phyloP scores from a whole-genome alignment of 805 yeast species.

The Pichia pseudocactophila region DNA sequence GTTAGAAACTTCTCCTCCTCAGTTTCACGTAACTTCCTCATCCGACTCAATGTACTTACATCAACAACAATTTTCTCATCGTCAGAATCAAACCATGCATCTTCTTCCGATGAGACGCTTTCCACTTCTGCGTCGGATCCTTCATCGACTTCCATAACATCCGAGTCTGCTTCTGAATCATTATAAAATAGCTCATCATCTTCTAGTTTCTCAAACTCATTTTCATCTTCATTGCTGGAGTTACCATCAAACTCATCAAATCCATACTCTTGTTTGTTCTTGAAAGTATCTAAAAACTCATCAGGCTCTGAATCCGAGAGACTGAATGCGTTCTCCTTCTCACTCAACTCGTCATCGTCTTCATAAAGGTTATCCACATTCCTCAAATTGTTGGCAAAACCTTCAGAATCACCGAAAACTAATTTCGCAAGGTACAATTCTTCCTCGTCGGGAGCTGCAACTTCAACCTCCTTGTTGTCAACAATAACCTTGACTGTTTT shows the following conservation, averaged over 20 bases:
- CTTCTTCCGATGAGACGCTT: conserved; percentile 20
- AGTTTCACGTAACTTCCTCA: conserved; percentile 61
- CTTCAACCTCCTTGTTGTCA: conserved; percentile 14
- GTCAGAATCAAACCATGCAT: conserved; percentile 86
- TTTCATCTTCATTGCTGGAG: conserved; percentile 26
- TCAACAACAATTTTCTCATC: conserved; percentile 69
- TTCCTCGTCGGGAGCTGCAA: conserved; percentile 76
- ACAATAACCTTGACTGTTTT: conserved; percentile 2
- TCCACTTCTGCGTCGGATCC: conserved; percentile 20
- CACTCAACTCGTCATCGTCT: conserved; percentile 32
- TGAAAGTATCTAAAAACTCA: conserved; percentile 31
- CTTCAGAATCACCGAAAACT: conserved; percentile 82
- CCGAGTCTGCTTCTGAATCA: conserved; percentile 34
- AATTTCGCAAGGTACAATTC: conserved; percentile 71
- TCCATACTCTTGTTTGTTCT: conserved; percentile 37
- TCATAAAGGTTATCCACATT: conserved; percentile 49
- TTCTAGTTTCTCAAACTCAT: conserved; percentile 26
- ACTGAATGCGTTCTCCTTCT: conserved; percentile 15
- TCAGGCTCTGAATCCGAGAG: conserved; percentile 26
- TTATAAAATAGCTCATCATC: conserved; percentile 48
- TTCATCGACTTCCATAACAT: conserved; percentile 28
- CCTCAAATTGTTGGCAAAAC: conserved; percentile 58
- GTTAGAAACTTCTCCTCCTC: conserved; percentile 29
- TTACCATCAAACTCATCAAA: conserved; percentile 26
- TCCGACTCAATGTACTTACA: conserved; percentile 45